These are phyloP conservation scores for Coemansia sp. DNA, from an alignment of 192 early-diverging fungal genomes.

Conservation along the genomic window DNA sequence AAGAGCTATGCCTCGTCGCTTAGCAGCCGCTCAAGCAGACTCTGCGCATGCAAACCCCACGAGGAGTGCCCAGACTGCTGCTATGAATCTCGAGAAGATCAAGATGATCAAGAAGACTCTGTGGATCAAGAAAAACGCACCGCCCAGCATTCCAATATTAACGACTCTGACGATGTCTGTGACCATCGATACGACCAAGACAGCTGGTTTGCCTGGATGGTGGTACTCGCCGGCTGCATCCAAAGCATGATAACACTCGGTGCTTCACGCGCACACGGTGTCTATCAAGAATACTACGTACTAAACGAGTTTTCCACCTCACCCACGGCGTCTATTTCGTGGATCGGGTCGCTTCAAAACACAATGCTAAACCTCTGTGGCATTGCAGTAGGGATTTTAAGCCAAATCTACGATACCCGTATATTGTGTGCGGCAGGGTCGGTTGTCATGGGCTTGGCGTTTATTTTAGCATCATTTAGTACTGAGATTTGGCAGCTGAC, in stretches of 20 bases:
- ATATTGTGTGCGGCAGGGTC: slow-evolving; percentile 28
- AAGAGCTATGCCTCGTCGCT: neutral
- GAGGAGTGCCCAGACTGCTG: slow-evolving; percentile 10
- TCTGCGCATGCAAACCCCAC: slow-evolving; percentile 4
- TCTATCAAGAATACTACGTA: slow-evolving; percentile 53
- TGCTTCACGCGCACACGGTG: slow-evolving; percentile 45
- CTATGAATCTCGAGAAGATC: neutral
- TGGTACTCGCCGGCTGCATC: slow-evolving; percentile 42
- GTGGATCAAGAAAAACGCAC: neutral
- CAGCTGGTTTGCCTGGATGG: slow-evolving; percentile 40
- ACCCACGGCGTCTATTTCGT: slow-evolving; percentile 33
- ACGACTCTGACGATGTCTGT: neutral
- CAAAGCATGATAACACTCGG: slow-evolving; percentile 49
- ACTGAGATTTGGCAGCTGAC: slow-evolving; percentile 57
- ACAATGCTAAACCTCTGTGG: slow-evolving; percentile 47
- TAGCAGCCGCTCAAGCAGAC: neutral
- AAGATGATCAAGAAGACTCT: neutral
- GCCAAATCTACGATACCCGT: slow-evolving; percentile 33
- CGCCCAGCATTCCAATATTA: neutral
- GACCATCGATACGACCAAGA: slow-evolving; percentile 20
- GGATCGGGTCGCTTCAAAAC: slow-evolving; percentile 55
- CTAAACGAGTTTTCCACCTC: slow-evolving; percentile 27
- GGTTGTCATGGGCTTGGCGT: slow-evolving; percentile 26
- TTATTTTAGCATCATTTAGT: slow-evolving; percentile 55
- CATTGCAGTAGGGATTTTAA: slow-evolving; percentile 42